Conservation (phyloP, 1,139 yeast species). For the Eremothecium sinecaudum region DNA sequence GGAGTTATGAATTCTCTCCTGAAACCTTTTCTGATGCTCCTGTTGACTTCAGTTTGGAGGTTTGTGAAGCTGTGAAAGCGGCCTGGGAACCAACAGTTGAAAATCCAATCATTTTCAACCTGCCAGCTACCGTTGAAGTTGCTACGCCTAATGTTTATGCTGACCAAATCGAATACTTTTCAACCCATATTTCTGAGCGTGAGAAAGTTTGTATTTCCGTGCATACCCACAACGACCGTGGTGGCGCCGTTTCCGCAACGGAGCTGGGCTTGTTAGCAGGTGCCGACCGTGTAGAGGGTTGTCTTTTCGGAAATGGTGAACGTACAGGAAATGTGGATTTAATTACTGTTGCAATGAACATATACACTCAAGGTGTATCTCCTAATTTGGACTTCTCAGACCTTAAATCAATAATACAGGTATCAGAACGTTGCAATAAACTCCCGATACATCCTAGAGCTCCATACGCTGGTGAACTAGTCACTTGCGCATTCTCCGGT, state of each 20-base stretch:
- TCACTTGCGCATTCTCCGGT: constrained; percentile 93
- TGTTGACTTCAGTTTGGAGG: constrained; percentile 68
- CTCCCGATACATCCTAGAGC: constrained; percentile 90
- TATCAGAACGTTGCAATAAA: constrained; percentile 90
- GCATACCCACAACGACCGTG: constrained; percentile 95
- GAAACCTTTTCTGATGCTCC: constrained; percentile 91
- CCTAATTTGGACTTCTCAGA: constrained; percentile 86
- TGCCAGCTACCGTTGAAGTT: constrained; percentile 98
- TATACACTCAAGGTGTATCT: constrained; percentile 87
- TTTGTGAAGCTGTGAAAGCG: constrained; percentile 89
- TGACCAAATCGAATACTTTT: constrained; percentile 89
- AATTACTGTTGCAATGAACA: constrained; percentile 82
- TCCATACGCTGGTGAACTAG: constrained; percentile 94
- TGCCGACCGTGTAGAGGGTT: constrained; percentile 96
- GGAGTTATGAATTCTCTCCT: constrained; percentile 92
- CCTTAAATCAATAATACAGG: constrained; percentile 66
- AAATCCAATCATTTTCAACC: constrained; percentile 82
- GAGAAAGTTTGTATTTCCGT: constrained; percentile 81
- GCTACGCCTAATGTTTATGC: constrained; percentile 91
- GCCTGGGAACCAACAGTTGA: constrained; percentile 88
- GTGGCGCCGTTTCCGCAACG: constrained; percentile 96
- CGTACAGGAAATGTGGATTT: constrained; percentile 97
- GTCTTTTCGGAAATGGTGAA: constrained; percentile 96
- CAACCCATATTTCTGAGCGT: constrained; percentile 67
- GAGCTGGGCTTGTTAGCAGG: constrained; percentile 93